Conservation (phyloP, 306 rosid species). For the Parietaria judaica region DNA sequence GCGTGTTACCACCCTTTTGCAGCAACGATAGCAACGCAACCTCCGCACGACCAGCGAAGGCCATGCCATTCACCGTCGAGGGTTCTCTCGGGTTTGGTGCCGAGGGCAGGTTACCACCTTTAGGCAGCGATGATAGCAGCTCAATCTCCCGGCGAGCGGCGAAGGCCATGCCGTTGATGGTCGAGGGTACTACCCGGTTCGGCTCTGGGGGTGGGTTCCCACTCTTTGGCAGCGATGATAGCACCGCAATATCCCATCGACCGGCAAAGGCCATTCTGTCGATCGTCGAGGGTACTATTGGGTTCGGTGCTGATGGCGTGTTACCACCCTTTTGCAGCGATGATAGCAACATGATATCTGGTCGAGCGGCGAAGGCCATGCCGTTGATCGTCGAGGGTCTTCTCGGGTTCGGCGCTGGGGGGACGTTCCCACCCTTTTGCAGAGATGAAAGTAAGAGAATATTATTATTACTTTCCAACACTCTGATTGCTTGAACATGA, state of each 20-base stretch:
- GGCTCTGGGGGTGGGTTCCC: background rate
- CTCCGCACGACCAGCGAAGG: background rate
- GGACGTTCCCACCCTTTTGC: no score
- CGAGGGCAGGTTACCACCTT: background rate
- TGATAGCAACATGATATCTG: background rate
- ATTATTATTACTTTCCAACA: background rate
- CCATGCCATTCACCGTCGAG: background rate
- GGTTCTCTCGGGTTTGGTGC: background rate
- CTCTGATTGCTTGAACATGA: background rate
- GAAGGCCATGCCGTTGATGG: background rate
- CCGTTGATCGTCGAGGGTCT: background rate
- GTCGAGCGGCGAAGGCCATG: no score
- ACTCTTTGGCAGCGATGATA: background rate
- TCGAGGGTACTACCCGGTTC: background rate
- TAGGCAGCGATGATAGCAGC: background rate
- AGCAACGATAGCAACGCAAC: background rate
- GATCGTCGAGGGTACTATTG: background rate
- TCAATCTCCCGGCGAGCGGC: background rate
- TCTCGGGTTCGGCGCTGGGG: no score
- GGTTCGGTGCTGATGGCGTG: background rate
- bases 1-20: no score
- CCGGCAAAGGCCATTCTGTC: background rate
- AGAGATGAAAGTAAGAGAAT: no score
- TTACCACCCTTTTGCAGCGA: background rate
- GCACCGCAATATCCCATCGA: background rate